phyloP scores from a whole-genome alignment of 176 grass and related monocot species.

The Metroxylon sagu region DNA sequence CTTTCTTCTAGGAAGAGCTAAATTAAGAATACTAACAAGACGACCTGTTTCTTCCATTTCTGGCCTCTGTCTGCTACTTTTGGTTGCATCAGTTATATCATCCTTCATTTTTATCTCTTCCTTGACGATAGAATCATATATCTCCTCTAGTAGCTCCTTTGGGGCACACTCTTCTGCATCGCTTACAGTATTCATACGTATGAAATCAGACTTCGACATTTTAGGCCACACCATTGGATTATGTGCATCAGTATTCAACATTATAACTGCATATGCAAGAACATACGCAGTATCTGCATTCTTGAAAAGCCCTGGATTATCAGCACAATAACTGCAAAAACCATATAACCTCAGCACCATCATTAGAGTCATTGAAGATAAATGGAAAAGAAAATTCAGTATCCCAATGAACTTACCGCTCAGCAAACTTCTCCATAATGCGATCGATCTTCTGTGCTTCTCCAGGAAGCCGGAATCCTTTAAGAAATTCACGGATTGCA shows the following conservation, averaged over 20 bases:
- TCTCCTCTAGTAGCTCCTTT: conserved; percentile 84
- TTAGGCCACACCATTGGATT: conserved; percentile 99
- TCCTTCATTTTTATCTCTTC: conserved; percentile 98
- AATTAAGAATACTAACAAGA: conserved; percentile 91
- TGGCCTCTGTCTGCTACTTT: conserved; percentile 37
- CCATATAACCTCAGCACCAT: conserved; percentile 17
- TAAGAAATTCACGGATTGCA: conserved; percentile 87
- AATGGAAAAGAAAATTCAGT: background rate
- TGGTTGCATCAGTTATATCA: conserved; percentile 27
- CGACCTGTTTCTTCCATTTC: conserved; percentile 70
- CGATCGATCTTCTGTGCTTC: conserved; percentile 99
- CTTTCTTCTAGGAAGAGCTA: conserved; percentile 86
- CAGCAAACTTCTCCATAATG: conserved; percentile 99
- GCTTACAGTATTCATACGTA: conserved; percentile 71
- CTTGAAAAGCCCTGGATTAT: conserved; percentile 98
- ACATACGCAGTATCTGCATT: conserved; percentile 97
- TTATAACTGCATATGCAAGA: conserved; percentile 99
- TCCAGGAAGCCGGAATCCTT: conserved; percentile 94
- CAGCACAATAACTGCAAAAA: conserved; percentile 93
- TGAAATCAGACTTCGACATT: conserved; percentile 90
- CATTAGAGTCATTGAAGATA: background rate
- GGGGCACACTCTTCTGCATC: conserved; percentile 92
- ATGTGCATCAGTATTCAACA: conserved; percentile 99
- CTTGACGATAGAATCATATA: conserved; percentile 94
- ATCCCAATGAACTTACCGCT: conserved; percentile 40